A percentile compares a stretch with the other conserved stretches of the same genome.
These are phyloP conservation scores for Saccharomyces hybrid DNA, from an alignment of 1,139 yeast species.

Conservation along the genomic window DNA sequence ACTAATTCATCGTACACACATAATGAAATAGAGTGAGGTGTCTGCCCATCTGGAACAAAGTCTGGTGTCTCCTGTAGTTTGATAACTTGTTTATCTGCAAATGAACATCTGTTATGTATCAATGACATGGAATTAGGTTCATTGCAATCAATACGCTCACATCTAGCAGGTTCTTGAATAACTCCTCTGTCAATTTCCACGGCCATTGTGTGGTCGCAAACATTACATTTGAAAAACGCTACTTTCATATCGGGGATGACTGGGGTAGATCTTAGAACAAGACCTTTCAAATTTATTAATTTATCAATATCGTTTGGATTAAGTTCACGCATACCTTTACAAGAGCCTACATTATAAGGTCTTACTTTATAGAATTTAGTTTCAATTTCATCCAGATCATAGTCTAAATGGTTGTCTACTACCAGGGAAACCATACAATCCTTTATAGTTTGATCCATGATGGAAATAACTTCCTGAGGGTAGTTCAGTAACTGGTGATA, in stretches of 20 bases:
- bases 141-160: slow-evolving; percentile 86
- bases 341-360: slow-evolving; percentile 67
- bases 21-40: slow-evolving; percentile 90
- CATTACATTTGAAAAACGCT: slow-evolving; percentile 91
- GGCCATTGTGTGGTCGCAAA: slow-evolving; percentile 86
- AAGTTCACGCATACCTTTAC: slow-evolving; percentile 84
- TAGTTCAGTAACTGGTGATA: slow-evolving; percentile 81
- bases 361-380: slow-evolving; percentile 78
- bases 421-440: slow-evolving; percentile 81
- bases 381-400: slow-evolving; percentile 52
- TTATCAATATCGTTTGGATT: slow-evolving; percentile 95
- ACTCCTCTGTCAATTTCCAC: slow-evolving; percentile 93
- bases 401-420: slow-evolving; percentile 44
- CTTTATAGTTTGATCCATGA: slow-evolving; percentile 92
- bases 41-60: slow-evolving; percentile 96
- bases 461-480: slow-evolving; percentile 95
- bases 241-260: slow-evolving; percentile 97
- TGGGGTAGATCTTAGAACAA: slow-evolving; percentile 80
- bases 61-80: slow-evolving; percentile 96
- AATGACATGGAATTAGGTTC: slow-evolving; percentile 82
- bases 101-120: slow-evolving; percentile 83
- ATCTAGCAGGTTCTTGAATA: slow-evolving; percentile 84
- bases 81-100: slow-evolving; percentile 91
- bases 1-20: slow-evolving; percentile 95
- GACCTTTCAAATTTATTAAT: slow-evolving; percentile 82